Base-by-base conservation (phyloP, 75 land plant genomes). In the Pinus tabuliformis region DNA sequence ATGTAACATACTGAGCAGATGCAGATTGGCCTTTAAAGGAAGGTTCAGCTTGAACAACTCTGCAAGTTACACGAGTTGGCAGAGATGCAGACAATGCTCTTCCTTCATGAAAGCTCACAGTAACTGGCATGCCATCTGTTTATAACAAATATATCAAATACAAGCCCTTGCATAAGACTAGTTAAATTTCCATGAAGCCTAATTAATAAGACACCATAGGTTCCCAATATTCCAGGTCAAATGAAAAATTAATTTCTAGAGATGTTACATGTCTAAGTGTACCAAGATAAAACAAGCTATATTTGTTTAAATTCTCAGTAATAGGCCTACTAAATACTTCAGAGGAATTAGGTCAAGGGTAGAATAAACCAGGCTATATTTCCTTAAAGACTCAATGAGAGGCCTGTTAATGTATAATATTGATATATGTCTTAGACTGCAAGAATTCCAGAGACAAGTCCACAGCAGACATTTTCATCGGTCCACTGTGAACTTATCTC, bases 21-120 rank as follows among this genome's bases (percentile, higher is more conserved):
- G 83, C 86, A 56, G 93, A 80, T 76, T 81, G 84, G 18, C 95
- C 98, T 84, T 88, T 94, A 60, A 82, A 76, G 73, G 77, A 79
- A 75, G 86, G 82, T 68, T 89, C 91, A 58, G 95, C 95, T 87
- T 94, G 91, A 61, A 57, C 77, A 36, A 97, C 98, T 18, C 81
- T 89, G 79, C 99, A 97, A 58, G 93, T 92, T 56, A 97, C 91
- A 37, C 86, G 89, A 14, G 72, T 57, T 17, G 99, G 99, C 73
- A 97, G 86, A 49, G 93, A 82, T 71, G 89, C 99, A 72, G 98
- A 88, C 78, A 92, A 79, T 3, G 90, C 88, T 57, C 75, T 91
- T 33, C 89, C 95, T 84, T 97, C 92, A 78, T 78, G 91, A 42
- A 82, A 74, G 60, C 89, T 89, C 42, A 94, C 74, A 13, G 74